Base-by-base conservation (phyloP, 257 asterid genomes). In the Solanum raphanifolium region DNA sequence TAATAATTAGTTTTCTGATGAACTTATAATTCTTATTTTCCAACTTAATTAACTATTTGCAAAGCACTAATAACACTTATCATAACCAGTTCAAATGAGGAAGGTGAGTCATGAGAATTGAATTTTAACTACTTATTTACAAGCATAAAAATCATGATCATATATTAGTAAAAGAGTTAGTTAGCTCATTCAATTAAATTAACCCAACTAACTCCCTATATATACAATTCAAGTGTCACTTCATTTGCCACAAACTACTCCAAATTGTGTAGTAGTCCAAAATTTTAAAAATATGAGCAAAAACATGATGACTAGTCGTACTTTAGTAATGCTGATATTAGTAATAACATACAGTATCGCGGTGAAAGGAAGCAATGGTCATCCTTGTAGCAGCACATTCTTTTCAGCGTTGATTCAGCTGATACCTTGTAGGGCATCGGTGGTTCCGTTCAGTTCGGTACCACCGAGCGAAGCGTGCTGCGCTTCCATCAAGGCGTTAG, bases 401-500 rank as follows among this genome's bases (percentile, higher is more conserved):
- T 95, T 96, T 90, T 92, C 96, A 0, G 94, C 99, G 16, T 94
- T 97, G 1, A 93, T 97, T 85, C 98, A 97, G 95, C 93, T 97
- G 76, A 93, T 97, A 87, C 99, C 99, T 6, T 97, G 99, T 88
- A 90, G 98, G 89, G 87, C 95, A n/a, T 93, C 99, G 12, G 99
- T 95, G 35, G 92, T 94, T 32, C 98, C 98, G 0, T 94, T 94
- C 55, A 92, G 94, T 89, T 94, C 95, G 52, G 76, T 90, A 60
- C 96, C 94, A 20, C 99, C 99, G 23, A 90, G 86, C 7, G 98
- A 95, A 78, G 93, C 96, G 65, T 97, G 99, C 88, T 97, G 99
- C 46, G 95, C 94, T 31, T 91, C 98, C 9, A 74, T 97, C 88
- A 95, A 92, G 90, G 97, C 96, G n/a, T 91, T 97, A 5, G 99